phyloP scores from a whole-genome alignment of 139 green algal species.

The Helicosporidium sp. region DNA sequence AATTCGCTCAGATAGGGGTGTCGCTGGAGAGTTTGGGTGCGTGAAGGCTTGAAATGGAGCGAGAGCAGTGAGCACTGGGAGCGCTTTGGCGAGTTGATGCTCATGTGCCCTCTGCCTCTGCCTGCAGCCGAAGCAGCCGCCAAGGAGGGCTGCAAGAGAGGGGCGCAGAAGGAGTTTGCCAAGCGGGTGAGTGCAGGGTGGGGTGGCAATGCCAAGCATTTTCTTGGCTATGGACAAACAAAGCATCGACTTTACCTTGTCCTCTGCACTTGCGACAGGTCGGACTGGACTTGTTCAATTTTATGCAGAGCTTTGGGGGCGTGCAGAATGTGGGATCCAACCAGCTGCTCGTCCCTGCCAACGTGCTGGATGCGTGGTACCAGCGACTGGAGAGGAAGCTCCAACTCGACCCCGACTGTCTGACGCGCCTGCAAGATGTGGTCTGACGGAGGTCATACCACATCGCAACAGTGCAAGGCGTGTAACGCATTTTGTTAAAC shows the following conservation, averaged over 20 bases:
- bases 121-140: conserved; percentile 8
- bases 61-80: too few relatives aligned
- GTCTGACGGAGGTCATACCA: background rate
- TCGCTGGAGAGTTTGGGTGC: conserved; percentile 5
- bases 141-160: conserved; percentile 23
- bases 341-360: conserved; percentile 20
- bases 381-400: conserved; percentile 13
- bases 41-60: too few relatives aligned
- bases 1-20: conserved; percentile 7
- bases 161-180: conserved; percentile 31
- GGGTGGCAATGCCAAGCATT: too few relatives aligned
- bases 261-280: too few relatives aligned
- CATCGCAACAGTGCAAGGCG: background rate
- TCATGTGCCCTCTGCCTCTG: too few relatives aligned
- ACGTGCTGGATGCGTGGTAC: conserved; percentile 21
- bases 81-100: too few relatives aligned
- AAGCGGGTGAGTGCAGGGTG: conserved; percentile 26
- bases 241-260: too few relatives aligned
- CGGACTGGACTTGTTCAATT: conserved; percentile 22
- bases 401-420: conserved; percentile 18
- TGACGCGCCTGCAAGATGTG: conserved; percentile 9
- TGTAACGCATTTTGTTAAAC: background rate
- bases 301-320: conserved; percentile 20
- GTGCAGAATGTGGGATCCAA: conserved; percentile 15
- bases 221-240: too few relatives aligned